Evolutionary conservation across 805 yeast species (phyloP).

Genomic region (Barnettozyma wickerhamii): DNA sequence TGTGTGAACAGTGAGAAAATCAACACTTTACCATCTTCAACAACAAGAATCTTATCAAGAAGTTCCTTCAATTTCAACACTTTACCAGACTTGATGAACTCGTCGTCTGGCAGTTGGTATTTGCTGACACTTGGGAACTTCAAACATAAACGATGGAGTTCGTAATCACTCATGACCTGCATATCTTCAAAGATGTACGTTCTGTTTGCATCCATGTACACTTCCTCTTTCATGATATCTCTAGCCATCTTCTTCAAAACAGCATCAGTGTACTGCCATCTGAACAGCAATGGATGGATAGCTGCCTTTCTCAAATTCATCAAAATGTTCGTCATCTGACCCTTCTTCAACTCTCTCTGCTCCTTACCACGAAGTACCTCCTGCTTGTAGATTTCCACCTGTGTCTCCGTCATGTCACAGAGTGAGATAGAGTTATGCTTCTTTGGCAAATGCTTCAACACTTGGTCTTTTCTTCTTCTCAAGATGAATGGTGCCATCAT

Average conservation of each 20-base stretch:
- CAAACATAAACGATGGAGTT: slow-evolving; percentile 68
- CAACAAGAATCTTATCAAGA: slow-evolving; percentile 53
- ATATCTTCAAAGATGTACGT: slow-evolving; percentile 86
- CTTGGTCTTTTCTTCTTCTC: slow-evolving; percentile 89
- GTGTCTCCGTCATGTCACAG: slow-evolving; percentile 59
- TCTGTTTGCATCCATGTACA: slow-evolving; percentile 67
- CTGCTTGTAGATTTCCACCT: slow-evolving; percentile 54
- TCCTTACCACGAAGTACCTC: slow-evolving; percentile 43
- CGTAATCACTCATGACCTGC: slow-evolving; percentile 92
- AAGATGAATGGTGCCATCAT: slow-evolving; percentile 98
- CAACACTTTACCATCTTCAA: slow-evolving; percentile 59
- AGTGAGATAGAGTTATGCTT: slow-evolving; percentile 60
- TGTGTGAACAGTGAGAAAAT: slow-evolving; percentile 92
- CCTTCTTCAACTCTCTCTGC: slow-evolving; percentile 21
- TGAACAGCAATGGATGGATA: slow-evolving; percentile 83
- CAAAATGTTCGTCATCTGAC: slow-evolving; percentile 61
- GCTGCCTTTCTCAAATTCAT: slow-evolving; percentile 93
- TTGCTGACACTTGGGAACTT: slow-evolving; percentile 66
- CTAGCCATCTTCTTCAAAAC: slow-evolving; percentile 63
- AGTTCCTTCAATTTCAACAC: slow-evolving; percentile 51
- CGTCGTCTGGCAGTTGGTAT: slow-evolving; percentile 48
- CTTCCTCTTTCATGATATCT: slow-evolving; percentile 76
- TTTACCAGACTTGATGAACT: slow-evolving; percentile 74
- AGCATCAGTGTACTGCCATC: slow-evolving; percentile 56
- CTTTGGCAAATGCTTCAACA: slow-evolving; percentile 79